phyloP scores from a whole-genome alignment of 2,329 filamentous ascomycete species.

The Fusarium graminum region DNA sequence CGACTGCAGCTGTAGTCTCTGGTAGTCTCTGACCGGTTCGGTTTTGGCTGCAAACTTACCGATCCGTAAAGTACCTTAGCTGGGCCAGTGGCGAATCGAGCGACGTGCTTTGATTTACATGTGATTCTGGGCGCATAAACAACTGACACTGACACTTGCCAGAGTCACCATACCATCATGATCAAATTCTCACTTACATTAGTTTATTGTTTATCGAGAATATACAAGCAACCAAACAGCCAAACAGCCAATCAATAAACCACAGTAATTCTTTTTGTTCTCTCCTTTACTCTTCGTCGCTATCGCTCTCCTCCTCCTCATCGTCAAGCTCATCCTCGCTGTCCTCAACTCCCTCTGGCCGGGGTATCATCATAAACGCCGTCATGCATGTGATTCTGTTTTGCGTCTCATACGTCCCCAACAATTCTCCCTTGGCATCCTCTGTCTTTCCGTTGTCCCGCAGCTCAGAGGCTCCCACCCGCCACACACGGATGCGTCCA shows the following conservation, averaged over 20 bases:
- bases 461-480: constrained; percentile 62
- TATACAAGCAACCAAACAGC: constrained; percentile 6
- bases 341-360: constrained; percentile 71
- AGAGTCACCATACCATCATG: neutral
- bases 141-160: constrained; percentile 8
- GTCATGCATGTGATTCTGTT: constrained; percentile 91
- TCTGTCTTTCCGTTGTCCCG: constrained; percentile 50
- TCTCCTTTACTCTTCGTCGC: constrained; percentile 50
- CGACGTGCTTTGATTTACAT: constrained; percentile 40
- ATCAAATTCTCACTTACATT: constrained; percentile 22
- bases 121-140: constrained; percentile 39
- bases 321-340: constrained; percentile 66
- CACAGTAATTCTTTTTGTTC: constrained; percentile 1
- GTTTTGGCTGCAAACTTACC: constrained; percentile 6
- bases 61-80: neutral
- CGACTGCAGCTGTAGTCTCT: constrained; percentile 7
- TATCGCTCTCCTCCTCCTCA: constrained; percentile 58
- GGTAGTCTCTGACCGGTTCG: constrained; percentile 8
- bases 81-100: constrained; percentile 22
- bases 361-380: constrained; percentile 85
- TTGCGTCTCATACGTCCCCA: constrained; percentile 85
- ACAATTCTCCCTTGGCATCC: constrained; percentile 57
- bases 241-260: neutral
- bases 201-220: constrained; percentile 17
- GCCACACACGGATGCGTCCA: constrained; percentile 85